Evolutionary conservation across 768 basidiomycete species (phyloP), one percentile per base, ranked within the genome.

Genomic region (Amanita subjunquillea): DNA sequence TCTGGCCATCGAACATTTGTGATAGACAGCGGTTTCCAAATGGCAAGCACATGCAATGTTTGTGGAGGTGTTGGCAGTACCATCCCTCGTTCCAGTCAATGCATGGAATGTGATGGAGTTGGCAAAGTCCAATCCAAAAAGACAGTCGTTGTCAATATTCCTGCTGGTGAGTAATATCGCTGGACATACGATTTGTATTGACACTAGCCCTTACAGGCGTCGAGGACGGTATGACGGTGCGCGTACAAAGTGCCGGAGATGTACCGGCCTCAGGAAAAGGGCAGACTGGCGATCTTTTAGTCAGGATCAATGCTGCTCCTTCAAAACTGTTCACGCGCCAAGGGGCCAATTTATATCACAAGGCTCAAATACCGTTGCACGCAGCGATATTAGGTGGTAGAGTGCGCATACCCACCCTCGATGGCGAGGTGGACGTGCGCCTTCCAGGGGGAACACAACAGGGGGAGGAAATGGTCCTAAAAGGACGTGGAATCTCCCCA

Each of bases 391-490:
- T 98, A n/a, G 96, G 96, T 15, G 96, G 95, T 29, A 80, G 82
- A 60, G 86, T 93, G 42, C 80, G 91, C 29, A 88, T 99, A 25
- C 92, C 93, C 23, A 99, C 96, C 41, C 73, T 98, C 17, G 94
- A 98, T 56, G 91, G 94, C 23, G 91, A 96, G 42, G 92, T 97
- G 1, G 93, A 97, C 54, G 90, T 98, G 40, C 85, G 88, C 57
- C 80, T 99, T 39, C 91, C 93, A 51, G 75, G 76, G 20, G 95
- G 96, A 42, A 97, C 95, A 2, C 96, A 98, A 68, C 92, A 87
- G 63, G 94, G 94, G 15, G 92, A 97, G 71, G 93, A 98, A 67
- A 94, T 95, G 82, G 89, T 96, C 20, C 69, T 99, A 61, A 88
- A 87, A 69, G 83, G 84, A 38, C 81, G 89, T 50, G 96, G 96